Base-by-base conservation (phyloP, 2,329 filamentous ascomycete genomes). In the Dothistroma pini region DNA sequence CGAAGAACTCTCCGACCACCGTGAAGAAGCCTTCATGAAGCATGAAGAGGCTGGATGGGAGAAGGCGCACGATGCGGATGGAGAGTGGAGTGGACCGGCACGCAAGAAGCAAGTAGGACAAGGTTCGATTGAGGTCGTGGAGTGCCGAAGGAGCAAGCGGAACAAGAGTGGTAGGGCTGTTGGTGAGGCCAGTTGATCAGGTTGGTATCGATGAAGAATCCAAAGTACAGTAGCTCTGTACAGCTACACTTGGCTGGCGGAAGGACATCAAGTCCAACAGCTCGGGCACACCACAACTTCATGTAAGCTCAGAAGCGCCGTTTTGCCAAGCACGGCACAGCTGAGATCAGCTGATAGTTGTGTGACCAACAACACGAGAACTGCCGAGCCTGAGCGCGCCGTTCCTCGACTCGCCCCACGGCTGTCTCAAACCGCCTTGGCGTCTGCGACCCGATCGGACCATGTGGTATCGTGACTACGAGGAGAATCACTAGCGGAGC, bases 1-100 rank as follows among this genome's bases (percentile, higher is more conserved):
- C 6, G 66, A 68, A 53, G 58, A 63, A 56, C 38, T 67, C 44
- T 62, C 61, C 8, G 57, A 59, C 38, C 57, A 49, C 7, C 56
- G 65, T 9, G 61, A 66, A 32, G 56, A 60, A 4, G 55, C 32
- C 19, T 67, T 58, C 22, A 19, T 49, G 22, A 56, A 54, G 48
- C 56, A 58, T 31, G 65, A 67, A 53, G 41, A 58, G 22, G 57
- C 58, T n/a, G 64, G 61, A 3, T 16, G 52, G 19, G 57, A 57
- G 54, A 61, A 58, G 25, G 62, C 62, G 22, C 16, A 38, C 6
- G 32, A 29, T 14, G 48, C 41, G 9, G 64, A 64, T 56, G 35
- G n/a, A 4, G 63, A 56, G 4, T 63, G 63, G 60, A 48, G 22
- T 22, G 54, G 32, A 9, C 16, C 2, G 25, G 25, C 16, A 44